A percentile compares a stretch with the other conserved stretches of the same genome.
These are phyloP conservation scores for Salix caprea DNA, from an alignment of 345 rosid species.

Conservation along the genomic window DNA sequence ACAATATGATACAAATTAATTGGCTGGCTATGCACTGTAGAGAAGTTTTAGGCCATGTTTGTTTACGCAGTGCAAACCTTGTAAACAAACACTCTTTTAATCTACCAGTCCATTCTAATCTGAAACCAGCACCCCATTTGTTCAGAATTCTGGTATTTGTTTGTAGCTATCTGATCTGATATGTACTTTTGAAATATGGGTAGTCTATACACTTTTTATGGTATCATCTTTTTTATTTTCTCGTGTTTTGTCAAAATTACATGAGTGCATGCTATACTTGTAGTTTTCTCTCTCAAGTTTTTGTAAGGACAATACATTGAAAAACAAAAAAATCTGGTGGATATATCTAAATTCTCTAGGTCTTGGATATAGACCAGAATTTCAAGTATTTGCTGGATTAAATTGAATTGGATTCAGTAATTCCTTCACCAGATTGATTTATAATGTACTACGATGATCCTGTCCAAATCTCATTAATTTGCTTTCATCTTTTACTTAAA, in stretches of 20 bases:
- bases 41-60: background rate
- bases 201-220: too few species aligned
- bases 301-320: too few species aligned
- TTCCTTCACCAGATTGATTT: background rate
- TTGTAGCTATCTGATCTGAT: background rate
- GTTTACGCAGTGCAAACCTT: too few species aligned
- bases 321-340: too few species aligned
- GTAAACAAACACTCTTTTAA: too few species aligned
- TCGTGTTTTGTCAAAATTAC: too few species aligned
- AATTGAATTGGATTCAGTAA: background rate
- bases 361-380: background rate
- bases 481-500: background rate
- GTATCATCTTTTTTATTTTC: too few species aligned
- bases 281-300: too few species aligned
- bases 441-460: background rate
- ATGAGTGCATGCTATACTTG: too few species aligned
- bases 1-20: background rate
- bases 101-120: background rate
- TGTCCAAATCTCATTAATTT: background rate
- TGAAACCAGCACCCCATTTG: background rate
- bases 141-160: background rate
- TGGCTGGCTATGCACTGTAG: background rate
- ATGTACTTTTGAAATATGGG: background rate
- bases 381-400: background rate
- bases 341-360: too few species aligned